phyloP scores from a whole-genome alignment of 257 asterid genomes.

The Cynanchum wilfordii region DNA sequence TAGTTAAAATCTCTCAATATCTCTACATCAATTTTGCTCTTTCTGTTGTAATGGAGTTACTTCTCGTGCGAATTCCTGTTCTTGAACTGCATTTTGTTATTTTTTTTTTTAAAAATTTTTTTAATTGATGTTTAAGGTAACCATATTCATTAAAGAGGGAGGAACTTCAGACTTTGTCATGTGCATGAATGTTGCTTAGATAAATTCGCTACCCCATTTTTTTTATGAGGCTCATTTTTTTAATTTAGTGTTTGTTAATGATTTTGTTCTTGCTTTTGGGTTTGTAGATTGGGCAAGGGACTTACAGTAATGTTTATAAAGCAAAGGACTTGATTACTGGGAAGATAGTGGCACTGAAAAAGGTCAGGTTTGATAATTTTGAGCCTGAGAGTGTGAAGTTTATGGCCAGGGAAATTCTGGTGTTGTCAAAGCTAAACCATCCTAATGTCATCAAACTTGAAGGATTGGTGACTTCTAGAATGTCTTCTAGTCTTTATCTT shows the following conservation, averaged over 20 bases:
- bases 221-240: not conserved
- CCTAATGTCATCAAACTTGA: constrained; percentile 90
- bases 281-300: constrained; percentile 87
- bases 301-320: constrained; percentile 88
- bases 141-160: not conserved
- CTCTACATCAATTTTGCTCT: not conserved
- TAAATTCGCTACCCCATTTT: not conserved
- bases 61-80: no score
- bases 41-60: not conserved
- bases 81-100: not conserved
- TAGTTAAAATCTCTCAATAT: not conserved
- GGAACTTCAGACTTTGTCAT: not conserved
- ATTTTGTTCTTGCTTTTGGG: constrained; percentile 11
- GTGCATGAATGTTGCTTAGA: not conserved
- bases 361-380: constrained; percentile 71
- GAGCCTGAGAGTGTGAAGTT: constrained; percentile 77
- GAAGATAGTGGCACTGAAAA: constrained; percentile 86
- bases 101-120: not conserved
- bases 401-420: constrained; percentile 84
- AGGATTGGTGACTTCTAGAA: constrained; percentile 84
- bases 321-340: constrained; percentile 83
- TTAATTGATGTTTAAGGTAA: not conserved
- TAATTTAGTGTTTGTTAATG: not conserved
- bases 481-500: constrained; percentile 82
- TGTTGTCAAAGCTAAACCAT: constrained; percentile 61